These are phyloP conservation scores for Cladophialophora immunda DNA, from an alignment of 2,329 filamentous ascomycete genomes.

Conservation along the genomic window DNA sequence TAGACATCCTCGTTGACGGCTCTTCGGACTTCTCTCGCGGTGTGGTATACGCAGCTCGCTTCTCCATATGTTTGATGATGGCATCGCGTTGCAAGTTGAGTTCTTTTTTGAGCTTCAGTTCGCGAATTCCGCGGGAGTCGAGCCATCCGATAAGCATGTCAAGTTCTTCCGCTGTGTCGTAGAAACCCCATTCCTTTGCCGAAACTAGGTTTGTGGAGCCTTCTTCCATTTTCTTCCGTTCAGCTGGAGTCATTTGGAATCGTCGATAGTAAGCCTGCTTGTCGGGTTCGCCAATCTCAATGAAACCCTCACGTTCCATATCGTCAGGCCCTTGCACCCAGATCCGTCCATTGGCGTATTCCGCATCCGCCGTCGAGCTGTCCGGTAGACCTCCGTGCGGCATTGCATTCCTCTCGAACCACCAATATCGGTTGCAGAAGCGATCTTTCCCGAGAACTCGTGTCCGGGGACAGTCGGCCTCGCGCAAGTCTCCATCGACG, in stretches of 20 bases:
- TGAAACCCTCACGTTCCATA: slow-evolving; percentile 84
- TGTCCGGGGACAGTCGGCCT: slow-evolving; percentile 91
- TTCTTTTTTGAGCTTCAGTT: slow-evolving; percentile 88
- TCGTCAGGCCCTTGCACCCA: slow-evolving; percentile 97
- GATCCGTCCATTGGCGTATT: slow-evolving; percentile 91
- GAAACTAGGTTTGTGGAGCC: slow-evolving; percentile 78
- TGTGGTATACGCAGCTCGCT: slow-evolving; percentile 75
- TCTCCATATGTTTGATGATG: slow-evolving; percentile 81
- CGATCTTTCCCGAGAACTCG: slow-evolving; percentile 90
- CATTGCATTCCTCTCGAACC: slow-evolving; percentile 99
- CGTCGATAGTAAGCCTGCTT: slow-evolving; percentile 78
- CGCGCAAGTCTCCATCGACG: slow-evolving; percentile 89
- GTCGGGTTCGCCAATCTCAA: slow-evolving; percentile 76
- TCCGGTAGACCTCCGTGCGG: slow-evolving; percentile 87
- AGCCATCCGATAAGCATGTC: slow-evolving; percentile 87
- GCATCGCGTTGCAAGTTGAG: slow-evolving; percentile 77
- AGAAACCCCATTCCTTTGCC: slow-evolving; percentile 89
- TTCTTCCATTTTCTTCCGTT: slow-evolving; percentile 87
- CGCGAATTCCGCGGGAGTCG: slow-evolving; percentile 84
- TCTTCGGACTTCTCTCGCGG: slow-evolving; percentile 56
- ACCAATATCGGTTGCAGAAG: slow-evolving; percentile 98
- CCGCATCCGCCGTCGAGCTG: slow-evolving; percentile 85
- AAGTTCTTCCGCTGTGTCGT: slow-evolving; percentile 79
- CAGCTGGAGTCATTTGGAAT: slow-evolving; percentile 82
- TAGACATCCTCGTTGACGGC: slow-evolving; percentile 65